A percentile compares a stretch with the other conserved stretches of the same genome.
Evolutionary conservation across 305 asterid genomes (phyloP).

Genomic region (Andrographis paniculata): DNA sequence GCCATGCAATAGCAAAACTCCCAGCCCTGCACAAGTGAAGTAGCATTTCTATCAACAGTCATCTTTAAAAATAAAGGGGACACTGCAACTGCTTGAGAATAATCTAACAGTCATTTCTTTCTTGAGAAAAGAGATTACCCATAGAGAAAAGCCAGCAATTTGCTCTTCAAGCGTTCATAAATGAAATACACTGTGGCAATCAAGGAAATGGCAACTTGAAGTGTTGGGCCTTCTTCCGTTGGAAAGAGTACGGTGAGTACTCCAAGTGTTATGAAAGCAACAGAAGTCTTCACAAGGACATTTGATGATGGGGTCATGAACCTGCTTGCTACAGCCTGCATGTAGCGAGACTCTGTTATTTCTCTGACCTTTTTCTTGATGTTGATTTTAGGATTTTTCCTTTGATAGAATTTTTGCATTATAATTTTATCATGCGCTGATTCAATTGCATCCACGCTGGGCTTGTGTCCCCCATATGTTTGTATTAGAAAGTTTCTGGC

Average conservation of each 20-base stretch:
- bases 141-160: conserved; percentile 64
- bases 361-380: conserved; percentile 82
- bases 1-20: conserved; percentile 72
- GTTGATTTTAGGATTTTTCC: conserved; percentile 82
- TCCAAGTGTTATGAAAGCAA: conserved; percentile 66
- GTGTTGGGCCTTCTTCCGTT: conserved; percentile 95
- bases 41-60: conserved; percentile 12
- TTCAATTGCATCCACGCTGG: conserved; percentile 71
- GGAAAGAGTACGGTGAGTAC: conserved; percentile 84
- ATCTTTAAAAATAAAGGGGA: neutral
- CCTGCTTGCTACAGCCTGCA: conserved; percentile 76
- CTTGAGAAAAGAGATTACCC: conserved; percentile 41
- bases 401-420: conserved; percentile 83
- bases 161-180: conserved; percentile 72
- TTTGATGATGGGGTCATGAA: conserved; percentile 61
- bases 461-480: conserved; percentile 46
- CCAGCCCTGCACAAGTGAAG: conserved; percentile 57
- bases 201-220: conserved; percentile 87
- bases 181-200: conserved; percentile 64
- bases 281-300: conserved; percentile 59
- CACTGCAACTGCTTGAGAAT: too few species aligned
- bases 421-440: conserved; percentile 88
- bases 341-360: conserved; percentile 53
- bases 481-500: conserved; percentile 68
- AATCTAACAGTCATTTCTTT: conserved; percentile 2